phyloP scores from a whole-genome alignment of 1,139 yeast genomes.

The Saccharomyces uvarum region DNA sequence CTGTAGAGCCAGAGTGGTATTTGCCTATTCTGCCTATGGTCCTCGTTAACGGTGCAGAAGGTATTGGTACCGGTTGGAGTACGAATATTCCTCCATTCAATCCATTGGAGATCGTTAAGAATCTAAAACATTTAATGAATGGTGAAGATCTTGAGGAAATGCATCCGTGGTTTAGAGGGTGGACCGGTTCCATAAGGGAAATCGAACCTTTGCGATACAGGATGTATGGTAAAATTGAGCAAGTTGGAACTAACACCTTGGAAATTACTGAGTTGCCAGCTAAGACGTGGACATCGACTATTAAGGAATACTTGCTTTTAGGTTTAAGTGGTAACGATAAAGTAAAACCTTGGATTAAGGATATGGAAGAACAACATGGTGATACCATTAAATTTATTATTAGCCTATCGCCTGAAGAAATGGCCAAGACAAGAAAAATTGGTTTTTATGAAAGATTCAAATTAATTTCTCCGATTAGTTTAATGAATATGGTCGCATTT shows the following conservation, averaged over 20 bases:
- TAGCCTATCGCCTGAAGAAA: constrained; percentile 67
- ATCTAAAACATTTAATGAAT: constrained; percentile 64
- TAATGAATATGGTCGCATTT: constrained; percentile 91
- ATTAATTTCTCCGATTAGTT: constrained; percentile 56
- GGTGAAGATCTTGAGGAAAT: constrained; percentile 66
- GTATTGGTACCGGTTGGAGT: constrained; percentile 99
- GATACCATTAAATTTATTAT: constrained; percentile 72
- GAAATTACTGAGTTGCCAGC: constrained; percentile 93
- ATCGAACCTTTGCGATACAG: constrained; percentile 59
- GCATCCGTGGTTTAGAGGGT: constrained; percentile 94
- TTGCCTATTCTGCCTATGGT: constrained; percentile 88
- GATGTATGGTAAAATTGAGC: constrained; percentile 73
- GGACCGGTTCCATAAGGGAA: constrained; percentile 77
- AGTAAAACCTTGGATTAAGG: constrained; percentile 78
- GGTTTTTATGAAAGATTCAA: constrained; percentile 84
- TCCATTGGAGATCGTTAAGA: constrained; percentile 73
- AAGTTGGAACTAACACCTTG: constrained; percentile 67
- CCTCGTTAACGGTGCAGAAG: constrained; percentile 92
- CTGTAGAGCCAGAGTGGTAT: constrained; percentile 96
- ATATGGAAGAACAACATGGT: constrained; percentile 91
- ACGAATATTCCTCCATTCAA: constrained; percentile 86
- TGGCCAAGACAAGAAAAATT: constrained; percentile 64
- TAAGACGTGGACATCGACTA: constrained; percentile 83
- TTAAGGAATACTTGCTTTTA: constrained; percentile 73
- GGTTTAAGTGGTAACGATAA: constrained; percentile 72